Conservation (phyloP, 371 early-diverging fungal genomes). For the Rhizopus arrhizus region DNA sequence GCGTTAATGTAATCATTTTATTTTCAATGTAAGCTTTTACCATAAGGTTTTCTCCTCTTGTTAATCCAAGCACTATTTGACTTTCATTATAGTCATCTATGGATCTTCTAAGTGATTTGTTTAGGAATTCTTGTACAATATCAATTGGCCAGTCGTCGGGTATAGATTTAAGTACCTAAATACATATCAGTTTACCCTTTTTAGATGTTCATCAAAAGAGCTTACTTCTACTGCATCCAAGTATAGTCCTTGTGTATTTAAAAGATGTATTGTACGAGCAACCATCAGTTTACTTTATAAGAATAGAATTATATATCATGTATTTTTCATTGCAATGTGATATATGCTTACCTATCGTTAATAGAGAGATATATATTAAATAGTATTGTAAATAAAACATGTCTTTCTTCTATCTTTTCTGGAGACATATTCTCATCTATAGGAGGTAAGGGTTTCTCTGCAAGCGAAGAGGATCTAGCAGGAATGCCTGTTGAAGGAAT, state of each 20-base stretch:
- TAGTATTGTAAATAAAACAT: constrained; percentile 40
- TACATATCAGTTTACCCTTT: background rate
- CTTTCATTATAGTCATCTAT: constrained; percentile 57
- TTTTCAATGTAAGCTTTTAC: constrained; percentile 26
- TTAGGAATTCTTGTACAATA: constrained; percentile 57
- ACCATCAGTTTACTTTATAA: constrained; percentile 46
- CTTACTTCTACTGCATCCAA: constrained; percentile 62
- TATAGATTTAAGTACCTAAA: constrained; percentile 60
- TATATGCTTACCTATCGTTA: constrained; percentile 34
- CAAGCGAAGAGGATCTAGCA: constrained; percentile 31
- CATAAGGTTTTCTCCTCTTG: constrained; percentile 65
- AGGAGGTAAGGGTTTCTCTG: constrained; percentile 12
- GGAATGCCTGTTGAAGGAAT: constrained; percentile 12
- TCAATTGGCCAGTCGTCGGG: constrained; percentile 71
- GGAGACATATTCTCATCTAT: constrained; percentile 12
- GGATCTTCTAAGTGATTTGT: constrained; percentile 55
- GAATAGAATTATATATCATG: background rate
- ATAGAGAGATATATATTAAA: constrained; percentile 43
- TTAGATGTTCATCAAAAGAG: background rate
- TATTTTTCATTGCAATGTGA: background rate
- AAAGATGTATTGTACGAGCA: constrained; percentile 51
- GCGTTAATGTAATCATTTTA: background rate
- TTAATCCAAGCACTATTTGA: constrained; percentile 58
- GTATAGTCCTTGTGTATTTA: constrained; percentile 66
- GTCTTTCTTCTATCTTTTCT: constrained; percentile 33